Percentiles rank a stretch among this genome's conserved stretches.
phyloP scores from a whole-genome alignment of 257 asterid species.

The Plantago major region DNA sequence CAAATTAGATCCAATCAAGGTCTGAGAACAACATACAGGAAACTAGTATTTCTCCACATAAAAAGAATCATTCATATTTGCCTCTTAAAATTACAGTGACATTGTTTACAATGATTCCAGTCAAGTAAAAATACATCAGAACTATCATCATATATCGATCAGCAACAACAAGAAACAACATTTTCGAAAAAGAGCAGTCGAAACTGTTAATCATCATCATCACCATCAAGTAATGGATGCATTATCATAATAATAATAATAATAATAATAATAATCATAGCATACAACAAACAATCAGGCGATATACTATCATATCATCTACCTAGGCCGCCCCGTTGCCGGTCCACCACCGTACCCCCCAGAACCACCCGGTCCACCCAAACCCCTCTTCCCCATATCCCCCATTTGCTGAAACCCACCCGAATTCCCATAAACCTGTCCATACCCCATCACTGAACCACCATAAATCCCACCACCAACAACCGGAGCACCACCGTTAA shows the following conservation, averaged over 20 bases:
- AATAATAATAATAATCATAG: neutral
- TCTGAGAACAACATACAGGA: too few relatives aligned
- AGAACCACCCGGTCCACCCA: constrained; percentile 30
- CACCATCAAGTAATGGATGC: constrained; percentile 17
- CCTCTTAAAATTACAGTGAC: too few relatives aligned
- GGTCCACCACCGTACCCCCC: constrained; percentile 28
- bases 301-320: constrained; percentile 16
- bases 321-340: constrained; percentile 38
- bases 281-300: neutral
- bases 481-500: constrained; percentile 24
- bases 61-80: too few relatives aligned
- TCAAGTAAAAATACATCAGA: neutral
- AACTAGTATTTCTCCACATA: too few relatives aligned
- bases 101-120: constrained; percentile 3
- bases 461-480: constrained; percentile 14
- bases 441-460: constrained; percentile 10
- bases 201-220: constrained; percentile 6
- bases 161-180: constrained; percentile 3
- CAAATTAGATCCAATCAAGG: too few relatives aligned
- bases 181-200: neutral
- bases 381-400: constrained; percentile 11
- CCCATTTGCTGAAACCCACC: constrained; percentile 21
- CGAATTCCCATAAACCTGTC: constrained; percentile 20
- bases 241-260: too few relatives aligned
- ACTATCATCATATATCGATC: neutral